Conservation (phyloP, 176 grass and related monocot species). For the Sorghum bicolor region DNA sequence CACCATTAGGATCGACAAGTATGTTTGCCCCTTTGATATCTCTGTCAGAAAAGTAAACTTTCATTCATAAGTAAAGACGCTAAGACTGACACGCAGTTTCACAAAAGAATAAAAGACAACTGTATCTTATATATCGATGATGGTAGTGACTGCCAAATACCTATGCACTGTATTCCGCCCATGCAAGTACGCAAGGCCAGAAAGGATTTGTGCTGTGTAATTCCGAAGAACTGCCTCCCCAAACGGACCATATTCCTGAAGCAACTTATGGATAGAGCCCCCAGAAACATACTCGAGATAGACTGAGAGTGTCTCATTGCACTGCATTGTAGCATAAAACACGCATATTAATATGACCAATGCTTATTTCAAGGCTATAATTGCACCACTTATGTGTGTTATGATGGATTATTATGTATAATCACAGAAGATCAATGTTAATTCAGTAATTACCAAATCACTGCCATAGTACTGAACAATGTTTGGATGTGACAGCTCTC, state of each 20-base stretch:
- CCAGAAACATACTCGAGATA: conserved; percentile 96
- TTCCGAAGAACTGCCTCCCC: conserved; percentile 73
- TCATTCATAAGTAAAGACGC: not conserved
- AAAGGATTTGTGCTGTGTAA: conserved; percentile 91
- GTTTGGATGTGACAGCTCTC: conserved; percentile 86
- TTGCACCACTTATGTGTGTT: not conserved
- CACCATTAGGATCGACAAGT: conserved; percentile 94
- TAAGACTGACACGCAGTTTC: not conserved
- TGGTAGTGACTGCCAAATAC: conserved; percentile 40
- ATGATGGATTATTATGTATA: conserved; percentile 2
- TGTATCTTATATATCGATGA: not conserved
- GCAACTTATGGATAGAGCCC: conserved; percentile 93
- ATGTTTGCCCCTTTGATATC: conserved; percentile 99
- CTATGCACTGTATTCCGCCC: conserved; percentile 92
- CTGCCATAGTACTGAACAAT: conserved; percentile 92
- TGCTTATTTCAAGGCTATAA: not conserved
- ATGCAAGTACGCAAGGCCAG: conserved; percentile 89
- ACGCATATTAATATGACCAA: conserved; percentile 9
- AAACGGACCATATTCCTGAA: conserved; percentile 89
- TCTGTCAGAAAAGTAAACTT: conserved; percentile 36
- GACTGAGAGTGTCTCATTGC: conserved; percentile 74
- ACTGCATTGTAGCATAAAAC: conserved; percentile 46
- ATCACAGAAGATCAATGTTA: conserved; percentile 23
- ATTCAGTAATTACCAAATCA: conserved; percentile 72
- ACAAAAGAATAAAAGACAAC: not conserved